Conservation (phyloP, 2,329 filamentous ascomycete species). For the Hawksworthiomyces lignivorus region DNA sequence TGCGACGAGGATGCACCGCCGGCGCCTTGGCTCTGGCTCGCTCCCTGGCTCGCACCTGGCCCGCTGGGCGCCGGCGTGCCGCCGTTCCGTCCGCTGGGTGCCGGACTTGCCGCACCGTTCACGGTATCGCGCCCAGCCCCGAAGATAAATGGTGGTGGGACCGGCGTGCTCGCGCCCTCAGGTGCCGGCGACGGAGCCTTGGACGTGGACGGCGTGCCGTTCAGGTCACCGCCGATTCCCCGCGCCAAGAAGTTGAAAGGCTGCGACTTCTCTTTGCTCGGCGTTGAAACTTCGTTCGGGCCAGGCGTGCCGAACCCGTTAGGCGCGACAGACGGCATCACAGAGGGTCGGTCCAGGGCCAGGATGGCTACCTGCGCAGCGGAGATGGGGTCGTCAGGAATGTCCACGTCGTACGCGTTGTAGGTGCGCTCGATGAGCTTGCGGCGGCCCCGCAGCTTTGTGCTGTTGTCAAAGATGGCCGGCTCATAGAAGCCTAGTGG, state of each 20-base stretch:
- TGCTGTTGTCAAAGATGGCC: constrained; percentile 71
- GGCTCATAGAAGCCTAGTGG: constrained; percentile 94
- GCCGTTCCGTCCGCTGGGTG: constrained; percentile 45
- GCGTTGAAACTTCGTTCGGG: constrained; percentile 43
- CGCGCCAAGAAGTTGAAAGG: constrained; percentile 64
- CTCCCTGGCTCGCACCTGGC: background rate
- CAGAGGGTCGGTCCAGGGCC: constrained; percentile 51
- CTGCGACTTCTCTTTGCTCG: constrained; percentile 56
- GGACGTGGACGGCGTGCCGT: constrained; percentile 75
- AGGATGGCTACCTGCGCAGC: constrained; percentile 68
- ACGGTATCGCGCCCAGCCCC: constrained; percentile 36
- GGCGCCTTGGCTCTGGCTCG: constrained; percentile 1
- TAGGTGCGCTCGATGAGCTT: constrained; percentile 81
- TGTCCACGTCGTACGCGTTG: constrained; percentile 83
- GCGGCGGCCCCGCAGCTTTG: constrained; percentile 71
- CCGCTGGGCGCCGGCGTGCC: constrained; percentile 33
- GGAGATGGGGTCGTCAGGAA: constrained; percentile 82
- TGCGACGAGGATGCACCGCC: background rate
- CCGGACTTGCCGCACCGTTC: constrained; percentile 43
- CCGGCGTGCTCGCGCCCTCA: constrained; percentile 64
- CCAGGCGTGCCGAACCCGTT: constrained; percentile 30
- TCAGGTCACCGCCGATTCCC: constrained; percentile 45
- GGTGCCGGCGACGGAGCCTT: constrained; percentile 82
- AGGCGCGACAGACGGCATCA: constrained; percentile 34
- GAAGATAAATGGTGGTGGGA: constrained; percentile 49